Evolutionary conservation across 768 basidiomycete genomes (phyloP).

Genomic region (Phlebiopsis flavidoalba): DNA sequence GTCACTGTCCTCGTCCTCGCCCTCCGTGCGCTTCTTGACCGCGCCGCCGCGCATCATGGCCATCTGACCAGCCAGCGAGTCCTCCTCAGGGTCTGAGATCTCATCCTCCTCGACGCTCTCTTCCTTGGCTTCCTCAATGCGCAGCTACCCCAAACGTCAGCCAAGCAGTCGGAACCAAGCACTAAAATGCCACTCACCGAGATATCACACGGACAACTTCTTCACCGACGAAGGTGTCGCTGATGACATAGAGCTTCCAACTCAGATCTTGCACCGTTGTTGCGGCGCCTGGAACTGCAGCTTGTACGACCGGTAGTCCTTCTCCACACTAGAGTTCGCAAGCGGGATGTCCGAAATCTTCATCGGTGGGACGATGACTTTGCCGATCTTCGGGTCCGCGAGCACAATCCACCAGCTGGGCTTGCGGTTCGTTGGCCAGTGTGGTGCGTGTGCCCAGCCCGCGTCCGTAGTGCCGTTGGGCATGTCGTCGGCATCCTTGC

Average conservation of each 20-base stretch:
- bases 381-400: conserved; percentile 80
- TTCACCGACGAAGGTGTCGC: conserved; percentile 86
- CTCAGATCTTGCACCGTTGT: conserved; percentile 75
- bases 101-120: conserved; percentile 77
- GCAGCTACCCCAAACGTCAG: conserved; percentile 48
- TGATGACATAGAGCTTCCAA: conserved; percentile 82
- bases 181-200: conserved; percentile 43
- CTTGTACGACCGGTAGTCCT: conserved; percentile 79
- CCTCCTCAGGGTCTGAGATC: conserved; percentile 97
- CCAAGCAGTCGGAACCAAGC: not conserved
- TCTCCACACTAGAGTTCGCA: conserved; percentile 40
- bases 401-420: conserved; percentile 91
- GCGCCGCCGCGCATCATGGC: conserved; percentile 87
- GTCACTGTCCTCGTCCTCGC: conserved; percentile 47
- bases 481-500: conserved; percentile 60
- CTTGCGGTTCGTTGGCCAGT: conserved; percentile 90
- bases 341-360: conserved; percentile 77
- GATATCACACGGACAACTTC: conserved; percentile 67
- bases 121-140: conserved; percentile 69
- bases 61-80: conserved; percentile 96
- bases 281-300: conserved; percentile 94
- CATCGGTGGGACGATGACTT: conserved; percentile 82
- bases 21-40: conserved; percentile 61
- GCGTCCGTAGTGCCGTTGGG: conserved; percentile 33
- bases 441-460: conserved; percentile 83